phyloP scores from a whole-genome alignment of 2,329 filamentous ascomycete genomes.

The Raffaelea ambrosiae region DNA sequence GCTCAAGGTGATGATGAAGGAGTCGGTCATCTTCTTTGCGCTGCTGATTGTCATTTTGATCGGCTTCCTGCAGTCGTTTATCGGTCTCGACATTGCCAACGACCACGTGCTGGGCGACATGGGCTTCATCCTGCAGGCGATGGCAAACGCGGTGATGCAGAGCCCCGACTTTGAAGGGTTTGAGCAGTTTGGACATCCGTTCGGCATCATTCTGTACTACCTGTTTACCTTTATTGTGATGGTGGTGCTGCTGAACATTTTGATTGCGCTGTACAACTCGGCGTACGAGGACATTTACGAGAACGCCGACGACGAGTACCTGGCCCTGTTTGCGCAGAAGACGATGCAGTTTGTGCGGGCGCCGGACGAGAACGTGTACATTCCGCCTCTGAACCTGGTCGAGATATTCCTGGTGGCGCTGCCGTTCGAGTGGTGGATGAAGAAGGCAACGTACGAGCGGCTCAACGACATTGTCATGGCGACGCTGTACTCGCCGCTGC shows the following conservation, averaged over 20 bases:
- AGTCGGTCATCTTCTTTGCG: conserved; percentile 93
- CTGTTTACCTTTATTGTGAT: conserved; percentile 94
- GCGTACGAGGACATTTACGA: conserved; percentile 93
- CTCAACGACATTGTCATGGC: conserved; percentile 70
- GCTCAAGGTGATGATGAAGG: conserved; percentile 89
- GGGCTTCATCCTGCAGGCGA: conserved; percentile 66
- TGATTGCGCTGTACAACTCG: conserved; percentile 95
- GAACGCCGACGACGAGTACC: conserved; percentile 90
- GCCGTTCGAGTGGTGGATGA: conserved; percentile 93
- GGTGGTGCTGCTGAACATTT: conserved; percentile 79
- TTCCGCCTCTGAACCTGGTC: conserved; percentile 88
- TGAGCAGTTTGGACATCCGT: conserved; percentile 83
- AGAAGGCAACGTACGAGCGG: conserved; percentile 61
- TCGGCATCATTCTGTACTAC: conserved; percentile 93
- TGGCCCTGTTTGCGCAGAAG: conserved; percentile 87
- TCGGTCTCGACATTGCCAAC: conserved; percentile 81
- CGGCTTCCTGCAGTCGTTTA: conserved; percentile 87
- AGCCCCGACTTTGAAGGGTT: conserved; percentile 85
- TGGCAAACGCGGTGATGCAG: conserved; percentile 87
- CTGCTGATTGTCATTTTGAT: conserved; percentile 75
- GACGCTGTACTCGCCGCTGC: conserved; percentile 72
- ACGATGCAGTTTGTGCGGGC: conserved; percentile 96
- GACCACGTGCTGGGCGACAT: conserved; percentile 60
- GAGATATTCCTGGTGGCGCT: conserved; percentile 73
- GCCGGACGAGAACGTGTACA: conserved; percentile 96